Percentiles rank a stretch among this genome's conserved stretches.
phyloP scores from a whole-genome alignment of 768 basidiomycete species.

The Psilocybe sp. region DNA sequence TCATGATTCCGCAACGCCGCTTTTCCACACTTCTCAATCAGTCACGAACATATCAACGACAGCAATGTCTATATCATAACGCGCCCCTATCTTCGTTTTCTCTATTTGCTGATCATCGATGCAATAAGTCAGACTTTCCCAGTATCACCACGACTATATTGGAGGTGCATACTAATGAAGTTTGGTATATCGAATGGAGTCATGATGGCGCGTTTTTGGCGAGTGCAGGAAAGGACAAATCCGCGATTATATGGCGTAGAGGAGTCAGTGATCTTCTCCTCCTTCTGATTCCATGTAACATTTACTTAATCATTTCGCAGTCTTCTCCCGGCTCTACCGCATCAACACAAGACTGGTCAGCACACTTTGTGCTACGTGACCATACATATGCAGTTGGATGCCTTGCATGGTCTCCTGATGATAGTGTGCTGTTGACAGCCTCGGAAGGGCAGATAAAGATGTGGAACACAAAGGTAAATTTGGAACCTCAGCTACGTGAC shows the following conservation, averaged over 20 bases:
- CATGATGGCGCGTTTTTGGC: slow-evolving; percentile 83
- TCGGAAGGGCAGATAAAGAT: slow-evolving; percentile 81
- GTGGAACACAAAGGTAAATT: slow-evolving; percentile 83
- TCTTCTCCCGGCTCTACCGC: slow-evolving; percentile 42
- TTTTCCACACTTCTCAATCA: slow-evolving; percentile 84
- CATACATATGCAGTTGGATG: slow-evolving; percentile 78
- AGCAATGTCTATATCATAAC: slow-evolving; percentile 87
- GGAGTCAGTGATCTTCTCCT: slow-evolving; percentile 57
- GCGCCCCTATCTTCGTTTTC: slow-evolving; percentile 64
- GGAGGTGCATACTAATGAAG: slow-evolving; percentile 86
- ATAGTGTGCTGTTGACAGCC: slow-evolving; percentile 77
- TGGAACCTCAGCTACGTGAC: neutral
- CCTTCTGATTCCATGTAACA: slow-evolving; percentile 3
- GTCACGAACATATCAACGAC: slow-evolving; percentile 76
- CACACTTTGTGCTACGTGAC: slow-evolving; percentile 62
- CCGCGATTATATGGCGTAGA: slow-evolving; percentile 86
- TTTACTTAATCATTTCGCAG: slow-evolving; percentile 13
- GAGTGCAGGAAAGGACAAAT: slow-evolving; percentile 83
- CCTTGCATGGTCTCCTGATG: slow-evolving; percentile 92
- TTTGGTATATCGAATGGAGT: slow-evolving; percentile 97
- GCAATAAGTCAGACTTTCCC: slow-evolving; percentile 81
- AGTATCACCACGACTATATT: slow-evolving; percentile 81
- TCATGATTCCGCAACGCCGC: slow-evolving; percentile 92
- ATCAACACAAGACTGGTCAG: slow-evolving; percentile 56
- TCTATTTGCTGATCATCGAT: slow-evolving; percentile 85